These are phyloP conservation scores for Scopulariopsis brevicaulis DNA, from an alignment of 2,329 filamentous ascomycete species.

Conservation along the genomic window DNA sequence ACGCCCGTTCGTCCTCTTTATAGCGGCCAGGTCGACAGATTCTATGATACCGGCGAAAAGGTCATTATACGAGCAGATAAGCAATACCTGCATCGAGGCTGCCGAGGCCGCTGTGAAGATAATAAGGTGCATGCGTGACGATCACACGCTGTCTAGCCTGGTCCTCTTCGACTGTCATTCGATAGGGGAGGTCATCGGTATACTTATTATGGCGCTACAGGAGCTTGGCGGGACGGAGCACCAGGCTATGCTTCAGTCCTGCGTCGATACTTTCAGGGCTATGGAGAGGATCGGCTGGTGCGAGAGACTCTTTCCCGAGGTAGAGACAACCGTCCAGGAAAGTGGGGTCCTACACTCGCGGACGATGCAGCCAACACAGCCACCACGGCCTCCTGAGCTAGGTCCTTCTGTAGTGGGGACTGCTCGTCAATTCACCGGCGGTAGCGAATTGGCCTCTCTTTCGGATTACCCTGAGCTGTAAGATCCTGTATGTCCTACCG, in stretches of 20 bases:
- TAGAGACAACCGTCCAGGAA: background rate
- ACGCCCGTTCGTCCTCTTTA: background rate
- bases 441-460: background rate
- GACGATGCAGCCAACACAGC: background rate
- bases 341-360: background rate
- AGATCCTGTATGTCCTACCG: background rate
- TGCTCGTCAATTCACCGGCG: background rate
- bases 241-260: background rate
- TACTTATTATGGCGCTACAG: constrained; percentile 1
- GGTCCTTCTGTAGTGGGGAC: background rate
- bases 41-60: background rate
- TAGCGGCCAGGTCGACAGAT: background rate
- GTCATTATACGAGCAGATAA: background rate
- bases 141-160: background rate
- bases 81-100: background rate
- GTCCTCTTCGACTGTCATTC: background rate
- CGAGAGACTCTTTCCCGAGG: background rate
- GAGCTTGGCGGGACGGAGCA: background rate
- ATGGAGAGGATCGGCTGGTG: constrained; percentile 3
- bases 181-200: background rate
- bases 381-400: background rate
- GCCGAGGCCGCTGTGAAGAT: background rate
- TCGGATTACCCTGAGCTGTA: constrained; percentile 1
- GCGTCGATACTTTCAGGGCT: background rate
- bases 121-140: background rate